phyloP scores from a whole-genome alignment of 1,284 basidiomycete genomes.

The Leccinum subrobustum region DNA sequence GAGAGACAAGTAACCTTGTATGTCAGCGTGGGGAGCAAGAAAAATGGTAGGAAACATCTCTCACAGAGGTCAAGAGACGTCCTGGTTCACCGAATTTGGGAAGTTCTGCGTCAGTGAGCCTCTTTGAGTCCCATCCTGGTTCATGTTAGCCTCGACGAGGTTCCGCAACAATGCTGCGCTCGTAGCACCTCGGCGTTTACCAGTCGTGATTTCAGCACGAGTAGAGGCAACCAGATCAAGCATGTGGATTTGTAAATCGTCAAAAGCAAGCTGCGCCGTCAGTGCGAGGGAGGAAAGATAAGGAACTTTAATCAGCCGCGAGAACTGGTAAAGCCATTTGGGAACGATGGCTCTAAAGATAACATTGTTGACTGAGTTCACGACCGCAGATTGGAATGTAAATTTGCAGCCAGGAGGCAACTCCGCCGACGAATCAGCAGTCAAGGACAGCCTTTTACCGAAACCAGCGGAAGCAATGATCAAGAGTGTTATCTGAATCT shows the following conservation, averaged over 20 bases:
- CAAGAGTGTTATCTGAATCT: conserved; percentile 38
- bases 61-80: conserved; percentile 71
- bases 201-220: conserved; percentile 32
- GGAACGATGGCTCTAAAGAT: conserved; percentile 35
- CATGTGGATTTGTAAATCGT: conserved; percentile 39
- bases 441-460: conserved; percentile 37
- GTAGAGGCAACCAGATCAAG: conserved; percentile 38
- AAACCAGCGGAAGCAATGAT: conserved; percentile 45
- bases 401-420: conserved; percentile 34
- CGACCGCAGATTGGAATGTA: conserved; percentile 37
- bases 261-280: conserved; percentile 31
- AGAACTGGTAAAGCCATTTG: conserved; percentile 33
- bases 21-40: not conserved
- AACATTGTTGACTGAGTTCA: conserved; percentile 28
- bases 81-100: conserved; percentile 78
- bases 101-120: too few relatives aligned
- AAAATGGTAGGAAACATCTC: conserved; percentile 13
- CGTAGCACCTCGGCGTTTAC: conserved; percentile 26
- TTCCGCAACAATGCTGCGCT: conserved; percentile 35
- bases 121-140: too few relatives aligned
- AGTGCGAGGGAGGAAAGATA: conserved; percentile 33
- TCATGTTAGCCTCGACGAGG: too few relatives aligned
- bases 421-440: conserved; percentile 24
- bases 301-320: conserved; percentile 33
- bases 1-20: not conserved